These are phyloP conservation scores for Wickerhamiella sorbophila DNA, from an alignment of 805 yeast species.

Conservation along the genomic window DNA sequence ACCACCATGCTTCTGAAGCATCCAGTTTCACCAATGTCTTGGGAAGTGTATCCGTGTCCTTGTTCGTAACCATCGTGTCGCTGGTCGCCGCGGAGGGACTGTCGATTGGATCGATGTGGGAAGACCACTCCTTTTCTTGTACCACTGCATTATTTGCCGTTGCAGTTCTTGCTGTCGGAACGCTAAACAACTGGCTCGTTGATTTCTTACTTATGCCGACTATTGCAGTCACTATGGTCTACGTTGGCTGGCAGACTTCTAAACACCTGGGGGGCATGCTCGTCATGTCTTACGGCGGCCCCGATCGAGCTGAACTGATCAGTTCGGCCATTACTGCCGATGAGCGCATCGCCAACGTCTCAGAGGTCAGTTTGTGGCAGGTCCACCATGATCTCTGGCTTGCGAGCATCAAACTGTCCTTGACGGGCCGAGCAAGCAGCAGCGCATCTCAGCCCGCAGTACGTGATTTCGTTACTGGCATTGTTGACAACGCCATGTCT, in stretches of 20 bases:
- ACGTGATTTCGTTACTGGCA: slow-evolving; percentile 16
- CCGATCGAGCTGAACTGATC: slow-evolving; percentile 22
- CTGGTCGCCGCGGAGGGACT: background rate
- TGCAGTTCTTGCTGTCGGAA: slow-evolving; percentile 22
- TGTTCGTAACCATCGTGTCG: background rate
- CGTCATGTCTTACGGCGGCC: slow-evolving; percentile 30
- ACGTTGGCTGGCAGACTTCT: slow-evolving; percentile 28
- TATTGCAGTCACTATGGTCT: slow-evolving; percentile 29
- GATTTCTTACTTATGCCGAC: slow-evolving; percentile 27
- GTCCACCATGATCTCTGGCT: slow-evolving; percentile 32
- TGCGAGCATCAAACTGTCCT: slow-evolving; percentile 24
- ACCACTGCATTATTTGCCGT: slow-evolving; percentile 23
- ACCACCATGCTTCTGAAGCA: slow-evolving; percentile 1
- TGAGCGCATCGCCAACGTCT: slow-evolving; percentile 21
- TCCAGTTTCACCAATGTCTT: background rate
- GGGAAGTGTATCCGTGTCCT: background rate
- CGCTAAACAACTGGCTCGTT: slow-evolving; percentile 18
- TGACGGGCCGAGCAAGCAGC: slow-evolving; percentile 20
- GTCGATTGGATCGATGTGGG: slow-evolving; percentile 1
- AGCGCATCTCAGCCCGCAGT: slow-evolving; percentile 22
- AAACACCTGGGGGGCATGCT: slow-evolving; percentile 31
- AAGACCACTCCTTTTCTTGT: slow-evolving; percentile 17
- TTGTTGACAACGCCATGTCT: slow-evolving; percentile 15
- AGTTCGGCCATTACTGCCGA: slow-evolving; percentile 17
- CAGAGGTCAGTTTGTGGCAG: slow-evolving; percentile 28